Conservation (phyloP, 2,329 filamentous ascomycete genomes). For the Verticillium tricorpus region DNA sequence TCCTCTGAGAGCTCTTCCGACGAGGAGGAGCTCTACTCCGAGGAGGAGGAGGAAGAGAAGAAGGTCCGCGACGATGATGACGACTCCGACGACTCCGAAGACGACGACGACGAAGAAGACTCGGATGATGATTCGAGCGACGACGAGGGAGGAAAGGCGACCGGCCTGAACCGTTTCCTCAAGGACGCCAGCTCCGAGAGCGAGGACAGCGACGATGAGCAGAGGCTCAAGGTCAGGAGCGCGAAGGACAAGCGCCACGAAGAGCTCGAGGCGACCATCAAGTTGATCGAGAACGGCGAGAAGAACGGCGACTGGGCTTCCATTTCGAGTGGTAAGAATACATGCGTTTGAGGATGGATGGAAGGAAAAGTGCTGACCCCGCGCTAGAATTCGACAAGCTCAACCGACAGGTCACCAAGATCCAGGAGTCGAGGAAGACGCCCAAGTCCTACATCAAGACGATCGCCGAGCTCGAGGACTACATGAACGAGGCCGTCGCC, state of each 20-base stretch:
- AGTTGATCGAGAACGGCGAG: constrained; percentile 89
- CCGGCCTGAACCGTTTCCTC: constrained; percentile 81
- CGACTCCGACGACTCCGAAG: constrained; percentile 48
- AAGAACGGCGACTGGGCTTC: constrained; percentile 98
- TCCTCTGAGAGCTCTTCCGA: constrained; percentile 94
- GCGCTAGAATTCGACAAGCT: constrained; percentile 85
- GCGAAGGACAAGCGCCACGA: constrained; percentile 97
- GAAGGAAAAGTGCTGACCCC: constrained; percentile 4
- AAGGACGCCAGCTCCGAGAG: constrained; percentile 62
- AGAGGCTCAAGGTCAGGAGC: constrained; percentile 84
- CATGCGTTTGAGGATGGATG: neutral
- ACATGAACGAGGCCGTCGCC: constrained; percentile 86
- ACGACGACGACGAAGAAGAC: constrained; percentile 47
- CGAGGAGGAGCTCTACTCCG: constrained; percentile 90
- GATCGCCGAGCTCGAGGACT: constrained; percentile 88
- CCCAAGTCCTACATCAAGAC: constrained; percentile 93
- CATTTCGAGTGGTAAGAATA: constrained; percentile 72
- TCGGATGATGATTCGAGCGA: constrained; percentile 53
- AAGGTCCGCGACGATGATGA: constrained; percentile 38
- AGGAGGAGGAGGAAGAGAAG: constrained; percentile 65
- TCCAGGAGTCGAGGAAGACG: constrained; percentile 69
- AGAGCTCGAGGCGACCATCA: constrained; percentile 85
- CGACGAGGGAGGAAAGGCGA: constrained; percentile 61
- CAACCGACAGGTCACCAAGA: constrained; percentile 78
- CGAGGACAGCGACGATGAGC: constrained; percentile 83